Evolutionary conservation across 1,284 basidiomycete species (phyloP), one percentile per base, ranked within the genome.

Genomic region (Cryptococcus depauperatus): DNA sequence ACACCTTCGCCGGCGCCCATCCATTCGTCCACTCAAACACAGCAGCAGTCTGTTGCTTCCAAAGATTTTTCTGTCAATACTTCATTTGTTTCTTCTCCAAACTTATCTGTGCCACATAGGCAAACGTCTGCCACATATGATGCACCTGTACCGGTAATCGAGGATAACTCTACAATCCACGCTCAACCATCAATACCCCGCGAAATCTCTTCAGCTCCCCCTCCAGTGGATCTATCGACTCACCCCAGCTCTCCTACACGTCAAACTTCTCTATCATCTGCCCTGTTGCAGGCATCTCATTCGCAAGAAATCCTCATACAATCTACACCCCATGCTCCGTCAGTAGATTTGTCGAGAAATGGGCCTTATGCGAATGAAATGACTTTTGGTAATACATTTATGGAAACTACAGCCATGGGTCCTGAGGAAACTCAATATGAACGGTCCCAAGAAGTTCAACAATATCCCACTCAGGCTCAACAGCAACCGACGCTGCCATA

Each of bases 161-260:
- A 37, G 13, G 18, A 14, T n/a, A 14, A 16, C 35, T 37, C 35
- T 29, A 21, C 38, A 46, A 19, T 29, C 25, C 44, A 22, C 23
- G 41, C 46, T 5, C 41, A 48, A 28, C 49, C 30, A 13, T 7
- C 8, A 5, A 14, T 22, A 2, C 33, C 30, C 23, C 13, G 10
- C n/a, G 26, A 37, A 13, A 14, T 37, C 19, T 22, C 35, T 11
- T 37, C 39, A 34, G 48, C 56, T 32, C 51, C 58, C 14, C 47
- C 56, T 14, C 55, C 56, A n/a, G 48, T 62, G 25, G 55, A 56
- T 39, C 33, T 55, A n/a, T 47, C 58, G 1, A 58, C 48, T 18
- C 61, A 56, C 43, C 61, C 52, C 14, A 45, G 45, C 26, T 51
- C 54, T 11, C 58, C 55, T 5, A 50, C n/a, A 22, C n/a, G 16